Evolutionary conservation across 345 rosid genomes (phyloP).

Genomic region (Erucastrum elatum): DNA sequence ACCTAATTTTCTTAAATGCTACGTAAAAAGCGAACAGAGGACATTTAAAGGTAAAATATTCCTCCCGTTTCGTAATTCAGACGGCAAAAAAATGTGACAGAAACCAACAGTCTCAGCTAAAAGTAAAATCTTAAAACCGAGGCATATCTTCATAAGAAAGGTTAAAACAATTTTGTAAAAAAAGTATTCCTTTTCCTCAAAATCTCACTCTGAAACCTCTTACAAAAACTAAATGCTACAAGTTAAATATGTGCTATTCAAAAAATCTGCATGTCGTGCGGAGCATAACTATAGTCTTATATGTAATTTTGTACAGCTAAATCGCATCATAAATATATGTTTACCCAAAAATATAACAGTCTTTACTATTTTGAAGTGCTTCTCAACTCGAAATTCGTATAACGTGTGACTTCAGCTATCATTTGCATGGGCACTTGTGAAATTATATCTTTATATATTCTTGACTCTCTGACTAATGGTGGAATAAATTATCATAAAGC

Average conservation of each 20-base stretch:
- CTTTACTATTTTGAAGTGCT: background rate
- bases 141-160: conserved; percentile 4
- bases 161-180: background rate
- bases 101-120: conserved; percentile 28
- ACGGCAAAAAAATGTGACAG: conserved; percentile 44
- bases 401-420: conserved; percentile 28
- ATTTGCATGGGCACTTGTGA: conserved; percentile 1
- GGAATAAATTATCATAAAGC: background rate
- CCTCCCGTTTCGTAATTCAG: conserved; percentile 45
- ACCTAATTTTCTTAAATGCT: conserved; percentile 30
- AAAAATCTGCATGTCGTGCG: background rate
- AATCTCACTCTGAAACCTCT: background rate
- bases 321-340: background rate
- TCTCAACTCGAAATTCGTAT: conserved; percentile 18
- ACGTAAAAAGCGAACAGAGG: background rate
- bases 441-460: background rate
- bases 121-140: conserved; percentile 37
- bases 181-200: background rate
- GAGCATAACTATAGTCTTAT: background rate
- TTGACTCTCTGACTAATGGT: background rate
- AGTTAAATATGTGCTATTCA: background rate
- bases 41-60: conserved; percentile 19
- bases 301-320: background rate
- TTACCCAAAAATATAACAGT: background rate
- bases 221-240: background rate